Evolutionary conservation across 2,329 filamentous ascomycete genomes (phyloP).

Genomic region (Ascochyta fabae): DNA sequence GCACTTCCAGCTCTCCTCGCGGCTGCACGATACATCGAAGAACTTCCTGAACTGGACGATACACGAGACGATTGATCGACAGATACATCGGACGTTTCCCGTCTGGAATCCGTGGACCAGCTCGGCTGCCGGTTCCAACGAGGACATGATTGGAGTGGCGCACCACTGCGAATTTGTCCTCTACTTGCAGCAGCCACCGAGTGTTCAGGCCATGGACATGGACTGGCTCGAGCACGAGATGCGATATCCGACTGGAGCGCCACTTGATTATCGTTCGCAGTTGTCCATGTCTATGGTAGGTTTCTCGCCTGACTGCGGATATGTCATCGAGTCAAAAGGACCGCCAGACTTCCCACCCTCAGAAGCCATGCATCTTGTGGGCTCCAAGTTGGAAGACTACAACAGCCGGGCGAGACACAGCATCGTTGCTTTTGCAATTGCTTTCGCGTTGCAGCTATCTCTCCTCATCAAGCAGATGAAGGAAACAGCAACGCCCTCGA

Average conservation of each 20-base stretch:
- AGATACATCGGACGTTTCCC: conserved; percentile 64
- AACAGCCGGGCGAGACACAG: conserved; percentile 59
- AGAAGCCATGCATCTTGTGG: conserved; percentile 60
- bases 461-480: conserved; percentile 68
- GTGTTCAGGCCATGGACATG: conserved; percentile 46
- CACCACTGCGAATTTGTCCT: conserved; percentile 89
- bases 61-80: conserved; percentile 68
- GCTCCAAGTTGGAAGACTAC: conserved; percentile 64
- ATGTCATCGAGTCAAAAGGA: conserved; percentile 67
- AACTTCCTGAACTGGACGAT: conserved; percentile 76
- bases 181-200: conserved; percentile 72
- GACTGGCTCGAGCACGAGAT: conserved; percentile 65
- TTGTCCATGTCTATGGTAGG: conserved; percentile 66
- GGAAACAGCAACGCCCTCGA: conserved; percentile 69
- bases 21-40: conserved; percentile 55
- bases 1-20: conserved; percentile 72
- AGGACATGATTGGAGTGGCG: conserved; percentile 68
- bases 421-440: conserved; percentile 59
- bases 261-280: conserved; percentile 58
- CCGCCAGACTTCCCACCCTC: conserved; percentile 61
- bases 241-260: conserved; percentile 64
- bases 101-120: conserved; percentile 76
- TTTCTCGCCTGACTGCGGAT: conserved; percentile 72
- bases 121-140: conserved; percentile 62
- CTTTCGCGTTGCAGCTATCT: conserved; percentile 60